Evolutionary conservation across 1,139 yeast genomes (phyloP).

Genomic region (Suhomyces coccinellae): DNA sequence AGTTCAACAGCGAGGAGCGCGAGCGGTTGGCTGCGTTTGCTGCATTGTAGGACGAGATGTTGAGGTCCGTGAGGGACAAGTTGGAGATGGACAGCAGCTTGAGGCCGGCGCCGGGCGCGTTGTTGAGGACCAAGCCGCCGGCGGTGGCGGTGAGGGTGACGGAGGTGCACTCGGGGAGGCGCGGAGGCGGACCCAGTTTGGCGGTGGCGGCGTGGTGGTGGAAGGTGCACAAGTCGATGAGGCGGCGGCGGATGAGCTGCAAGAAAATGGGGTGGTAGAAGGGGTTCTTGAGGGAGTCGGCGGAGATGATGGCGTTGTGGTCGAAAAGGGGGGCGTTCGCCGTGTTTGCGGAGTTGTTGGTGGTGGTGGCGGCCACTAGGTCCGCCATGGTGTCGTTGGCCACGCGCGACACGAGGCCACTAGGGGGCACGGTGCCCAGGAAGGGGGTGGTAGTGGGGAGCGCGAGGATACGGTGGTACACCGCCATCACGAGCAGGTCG

Average conservation of each 20-base stretch:
- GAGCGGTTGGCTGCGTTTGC: conserved; percentile 18
- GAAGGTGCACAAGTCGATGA: conserved; percentile 41
- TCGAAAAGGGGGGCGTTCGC: conserved; percentile 32
- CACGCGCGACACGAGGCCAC: conserved; percentile 46
- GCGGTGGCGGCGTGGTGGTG: conserved; percentile 10
- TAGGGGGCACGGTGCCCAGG: conserved; percentile 45
- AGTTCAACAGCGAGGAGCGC: conserved; percentile 30
- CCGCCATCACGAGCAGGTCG: conserved; percentile 39
- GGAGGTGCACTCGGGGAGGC: conserved; percentile 33
- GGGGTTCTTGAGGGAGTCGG: conserved; percentile 34
- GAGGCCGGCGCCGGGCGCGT: conserved; percentile 14
- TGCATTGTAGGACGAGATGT: conserved; percentile 32
- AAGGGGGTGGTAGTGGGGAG: conserved; percentile 51
- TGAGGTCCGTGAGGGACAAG: conserved; percentile 44
- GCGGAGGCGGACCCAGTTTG: conserved; percentile 7
- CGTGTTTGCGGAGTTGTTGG: background rate
- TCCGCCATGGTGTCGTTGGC: conserved; percentile 43
- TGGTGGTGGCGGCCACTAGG: conserved; percentile 24
- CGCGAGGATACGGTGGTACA: conserved; percentile 38
- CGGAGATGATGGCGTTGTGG: conserved; percentile 34
- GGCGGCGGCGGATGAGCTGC: conserved; percentile 44
- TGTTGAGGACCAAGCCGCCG: conserved; percentile 17
- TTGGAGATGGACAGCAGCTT: conserved; percentile 44
- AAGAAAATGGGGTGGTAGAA: conserved; percentile 44
- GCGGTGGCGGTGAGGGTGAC: conserved; percentile 18